A percentile compares a stretch with the other conserved stretches of the same genome.
These are phyloP conservation scores for Plectranthus barbatus DNA, from an alignment of 257 asterid species.

Conservation along the genomic window DNA sequence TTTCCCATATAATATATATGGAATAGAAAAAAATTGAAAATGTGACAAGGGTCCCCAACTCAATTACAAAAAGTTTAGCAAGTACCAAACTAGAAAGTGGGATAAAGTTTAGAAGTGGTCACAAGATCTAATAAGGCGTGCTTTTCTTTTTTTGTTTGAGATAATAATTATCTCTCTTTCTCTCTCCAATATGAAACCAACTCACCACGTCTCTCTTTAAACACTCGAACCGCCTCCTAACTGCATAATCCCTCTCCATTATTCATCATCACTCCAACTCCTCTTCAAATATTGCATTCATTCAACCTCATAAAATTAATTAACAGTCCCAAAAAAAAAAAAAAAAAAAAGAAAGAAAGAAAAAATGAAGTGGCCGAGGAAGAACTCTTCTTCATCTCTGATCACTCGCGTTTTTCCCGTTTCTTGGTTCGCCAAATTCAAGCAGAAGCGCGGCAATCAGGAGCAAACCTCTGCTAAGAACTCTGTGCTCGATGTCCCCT, in stretches of 20 bases:
- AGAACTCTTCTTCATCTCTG: conserved; percentile 39
- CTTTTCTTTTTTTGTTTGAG: conserved; percentile 39
- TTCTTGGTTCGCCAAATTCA: conserved; percentile 64
- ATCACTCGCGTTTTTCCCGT: conserved; percentile 41
- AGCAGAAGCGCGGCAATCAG: conserved; percentile 21
- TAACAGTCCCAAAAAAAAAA: neutral
- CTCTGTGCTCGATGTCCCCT: conserved; percentile 4
- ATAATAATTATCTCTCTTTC: conserved; percentile 18
- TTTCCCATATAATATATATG: no score
- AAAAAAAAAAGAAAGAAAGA: no score
- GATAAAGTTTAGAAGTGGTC: conserved; percentile 63
- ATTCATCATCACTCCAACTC: conserved; percentile 6
- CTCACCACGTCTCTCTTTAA: conserved; percentile 22
- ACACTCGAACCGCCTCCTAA: conserved; percentile 42
- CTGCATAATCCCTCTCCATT: conserved; percentile 32
- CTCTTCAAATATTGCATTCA: neutral
- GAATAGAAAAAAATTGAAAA: no score
- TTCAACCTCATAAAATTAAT: no score
- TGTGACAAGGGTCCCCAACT: no score
- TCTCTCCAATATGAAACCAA: conserved; percentile 32
- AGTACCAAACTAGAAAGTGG: conserved; percentile 17
- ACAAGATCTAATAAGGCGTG: conserved; percentile 67
- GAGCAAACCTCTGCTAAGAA: conserved; percentile 1
- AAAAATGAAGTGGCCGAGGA: conserved; percentile 57
- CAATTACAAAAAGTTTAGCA: neutral